Evolutionary conservation across 805 yeast genomes (phyloP), one percentile per base, ranked within the genome.

Genomic region (Candida insectalens): DNA sequence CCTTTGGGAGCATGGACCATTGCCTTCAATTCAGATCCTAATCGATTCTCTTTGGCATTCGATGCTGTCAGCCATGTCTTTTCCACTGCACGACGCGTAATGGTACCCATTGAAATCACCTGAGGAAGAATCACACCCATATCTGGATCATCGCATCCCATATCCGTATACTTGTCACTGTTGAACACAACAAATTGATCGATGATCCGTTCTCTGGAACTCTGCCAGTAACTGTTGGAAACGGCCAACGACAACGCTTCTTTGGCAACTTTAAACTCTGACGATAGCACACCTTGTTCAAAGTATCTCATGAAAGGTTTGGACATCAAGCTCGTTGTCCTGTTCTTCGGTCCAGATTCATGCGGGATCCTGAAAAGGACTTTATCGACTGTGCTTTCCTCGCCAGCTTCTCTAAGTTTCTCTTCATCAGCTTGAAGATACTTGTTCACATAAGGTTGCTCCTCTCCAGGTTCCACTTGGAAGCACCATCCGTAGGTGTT

Each of bases 21-120:
- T 0, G 96, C 75, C 55, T 94, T 92, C 40, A 94, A 63, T 52
- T 92, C 99, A 1, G 96, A 87, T 0, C 99, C 99, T 29, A 94
- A 73, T 40, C 96, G 63, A 30, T 74, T 72, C 42, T 63, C 63
- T 49, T 94, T 92, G 1, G 95, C 94, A 58, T 94, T 94, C 1
- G 96, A 83, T 0, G 98, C 98, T 0, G 99, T 92, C 23, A 92
- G 61, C 99, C 99, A 92, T 0, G 96, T 85, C 41, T 84, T 85
- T 51, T 92, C 99, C 2, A 92, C 96, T 3, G 97, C 96, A 43
- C 99, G 67, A 45, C 98, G 66, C 0, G 99, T 92, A 6, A 92
- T 77, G 0, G 99, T 94, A 1, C 99, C 99, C 96, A 92, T 92
- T 3, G 95, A 72, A 6, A 84, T 67, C 28, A 89, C 66, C 33